Base-by-base conservation (phyloP, 2,329 filamentous ascomycete species). In the Fusarium sp. region DNA sequence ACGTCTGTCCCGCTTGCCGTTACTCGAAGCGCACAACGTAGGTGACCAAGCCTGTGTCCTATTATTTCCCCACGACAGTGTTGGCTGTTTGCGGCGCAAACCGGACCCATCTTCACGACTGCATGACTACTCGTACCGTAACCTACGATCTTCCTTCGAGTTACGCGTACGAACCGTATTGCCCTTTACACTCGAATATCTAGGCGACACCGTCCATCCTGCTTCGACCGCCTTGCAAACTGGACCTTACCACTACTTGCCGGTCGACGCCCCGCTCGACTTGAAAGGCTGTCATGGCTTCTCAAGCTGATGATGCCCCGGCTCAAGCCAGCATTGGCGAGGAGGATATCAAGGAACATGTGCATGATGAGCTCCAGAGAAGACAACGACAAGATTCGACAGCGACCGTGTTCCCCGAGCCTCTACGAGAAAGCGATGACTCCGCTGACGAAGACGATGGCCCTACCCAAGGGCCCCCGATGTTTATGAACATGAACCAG, bases 401-500 rank as follows among this genome's bases (percentile, higher is more conserved):
- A 11, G 67, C 80, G 4, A 80, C 79, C 14, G 60, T 75, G 43
- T 80, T 88, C 7, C 86, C 86, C 14, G 86, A 87, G 24, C 83
- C 82, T 19, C 76, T 89, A 37, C 83, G 81, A 73, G 81, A 83
- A 43, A 82, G 79, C 65, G 84, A 86, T 60, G 80, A 80, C n/a
- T 80, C 80, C 19, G 79, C 76, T 32, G 84, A 86, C 45, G 83
- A 87, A 70, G 83, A 85, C 37, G 79, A 83, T 43, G 69, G 79
- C 6, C 78, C 82, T 3, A 76, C 73, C 10, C 81, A 83, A 57
- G 80, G 79, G 37, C 79, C 81, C 15, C 81, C 83, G 66, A 82
- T 86, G 77, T 84, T 86, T 60, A 83, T 88, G 79, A 93, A 94
- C 75, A 93, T 97, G 89, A 96, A 97, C 79, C 94, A 97, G 83